Percentiles rank a stretch among this genome's conserved stretches.
phyloP scores from a whole-genome alignment of 2,329 filamentous ascomycete species.

The Cercospora nicotianae region DNA sequence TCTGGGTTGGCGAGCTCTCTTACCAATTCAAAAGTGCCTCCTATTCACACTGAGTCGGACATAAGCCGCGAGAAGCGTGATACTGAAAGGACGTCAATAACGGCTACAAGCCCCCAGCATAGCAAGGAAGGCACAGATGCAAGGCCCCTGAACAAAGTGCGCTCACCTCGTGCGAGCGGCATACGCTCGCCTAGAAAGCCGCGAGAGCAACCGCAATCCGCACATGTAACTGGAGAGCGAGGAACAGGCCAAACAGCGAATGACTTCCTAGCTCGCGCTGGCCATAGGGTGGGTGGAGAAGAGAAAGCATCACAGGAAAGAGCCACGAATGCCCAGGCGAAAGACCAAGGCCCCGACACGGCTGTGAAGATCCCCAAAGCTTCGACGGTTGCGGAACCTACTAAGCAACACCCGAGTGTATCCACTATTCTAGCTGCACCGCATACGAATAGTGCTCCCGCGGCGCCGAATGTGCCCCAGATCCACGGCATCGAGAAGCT shows the following conservation, averaged over 20 bases:
- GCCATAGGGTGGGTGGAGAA: neutral
- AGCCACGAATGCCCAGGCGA: neutral
- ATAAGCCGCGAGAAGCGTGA: neutral
- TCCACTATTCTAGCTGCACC: neutral
- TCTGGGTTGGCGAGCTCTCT: neutral
- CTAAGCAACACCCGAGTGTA: neutral
- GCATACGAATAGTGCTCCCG: no score
- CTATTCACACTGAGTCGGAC: neutral
- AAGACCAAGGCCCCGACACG: neutral
- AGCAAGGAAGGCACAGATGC: neutral
- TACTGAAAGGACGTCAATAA: neutral
- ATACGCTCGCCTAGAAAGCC: neutral
- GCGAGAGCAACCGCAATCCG: neutral
- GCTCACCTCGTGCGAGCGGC: neutral
- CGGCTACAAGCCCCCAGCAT: neutral
- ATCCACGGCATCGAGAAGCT: constrained; percentile 25
- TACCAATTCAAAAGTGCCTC: neutral
- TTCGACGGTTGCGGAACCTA: neutral
- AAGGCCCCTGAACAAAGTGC: neutral
- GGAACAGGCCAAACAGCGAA: neutral
- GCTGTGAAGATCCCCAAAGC: neutral
- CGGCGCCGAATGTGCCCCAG: neutral
- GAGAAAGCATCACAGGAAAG: neutral
- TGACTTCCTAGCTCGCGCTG: neutral
- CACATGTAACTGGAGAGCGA: neutral